Conservation (phyloP, 441 rosid genomes). For the Gossypium laxum region DNA sequence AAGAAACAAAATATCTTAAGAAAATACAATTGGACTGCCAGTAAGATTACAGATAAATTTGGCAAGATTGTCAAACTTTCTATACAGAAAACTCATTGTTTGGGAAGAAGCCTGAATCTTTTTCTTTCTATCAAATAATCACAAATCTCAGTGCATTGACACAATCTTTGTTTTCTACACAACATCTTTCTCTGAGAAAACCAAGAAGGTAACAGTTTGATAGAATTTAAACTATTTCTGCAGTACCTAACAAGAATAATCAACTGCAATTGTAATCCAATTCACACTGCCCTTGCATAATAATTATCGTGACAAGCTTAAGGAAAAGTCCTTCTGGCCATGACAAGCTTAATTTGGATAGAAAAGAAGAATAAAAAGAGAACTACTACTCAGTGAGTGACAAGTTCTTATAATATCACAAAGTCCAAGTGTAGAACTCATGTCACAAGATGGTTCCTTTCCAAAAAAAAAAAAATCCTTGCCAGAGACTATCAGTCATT, state of each 20-base stretch:
- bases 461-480: background rate
- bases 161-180: background rate
- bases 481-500: background rate
- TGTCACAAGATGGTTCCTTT: background rate
- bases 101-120: background rate
- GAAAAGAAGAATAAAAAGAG: background rate
- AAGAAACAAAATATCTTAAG: conserved; percentile 21
- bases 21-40: background rate
- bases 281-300: background rate
- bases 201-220: background rate
- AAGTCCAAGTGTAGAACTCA: background rate
- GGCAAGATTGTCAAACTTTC: background rate
- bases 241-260: background rate
- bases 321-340: background rate
- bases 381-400: background rate
- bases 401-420: background rate
- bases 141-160: background rate
- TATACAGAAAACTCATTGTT: background rate
- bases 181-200: background rate
- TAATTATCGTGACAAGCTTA: background rate
- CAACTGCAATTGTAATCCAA: background rate
- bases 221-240: background rate
- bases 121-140: background rate
- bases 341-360: conserved; percentile 2
- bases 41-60: background rate